Evolutionary conservation across 768 basidiomycete species (phyloP), one percentile per base, ranked within the genome.

Genomic region (Aureoboletus auriporus): DNA sequence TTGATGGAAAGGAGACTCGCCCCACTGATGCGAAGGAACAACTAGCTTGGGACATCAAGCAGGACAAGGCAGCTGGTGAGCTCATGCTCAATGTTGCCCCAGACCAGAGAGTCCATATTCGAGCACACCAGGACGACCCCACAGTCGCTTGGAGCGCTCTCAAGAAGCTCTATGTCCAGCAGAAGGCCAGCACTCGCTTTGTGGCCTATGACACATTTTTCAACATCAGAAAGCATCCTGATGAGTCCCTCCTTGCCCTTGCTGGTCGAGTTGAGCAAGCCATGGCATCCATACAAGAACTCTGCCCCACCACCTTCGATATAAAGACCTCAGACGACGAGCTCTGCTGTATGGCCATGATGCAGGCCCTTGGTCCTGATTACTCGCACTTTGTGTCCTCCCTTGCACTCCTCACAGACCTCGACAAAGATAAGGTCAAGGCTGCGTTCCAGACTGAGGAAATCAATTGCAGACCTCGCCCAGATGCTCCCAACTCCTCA

Each of bases 331-430:
- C 46, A 1, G 47, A 58, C 28, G 17, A 34, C 6, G 48, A 58
- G 14, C 41, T 57, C 2, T 38, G 46, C 31, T 54, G 50, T 20
- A 39, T 49, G 38, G 38, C 31, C 3, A 50, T 58, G 51, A 39
- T 58, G 28, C 46, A 42, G 6, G 17, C 53, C 3, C 37, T 58
- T 23, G 48, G 46, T 1, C n/a, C 37, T 0, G 49, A 58, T 5
- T 53, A 53, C 44, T 27, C 3, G 23, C 49, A 52, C 20, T 58
- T 55, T 39, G 38, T 20, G 4, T 56, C 54, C 12, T 56, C 47
- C 3, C 40, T 60, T 0, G 26, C 47, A 0, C 52, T 59, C 0
- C 41, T 59, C 9, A 44, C 37, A 9, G 43, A 41, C 6, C 16
- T 58, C 0, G 37, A 52, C n/a, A n/a, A n/a, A n/a, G n/a, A n/a